phyloP scores from a whole-genome alignment of 495 filamentous ascomycete species.

The Talaromyces trachyspermus region DNA sequence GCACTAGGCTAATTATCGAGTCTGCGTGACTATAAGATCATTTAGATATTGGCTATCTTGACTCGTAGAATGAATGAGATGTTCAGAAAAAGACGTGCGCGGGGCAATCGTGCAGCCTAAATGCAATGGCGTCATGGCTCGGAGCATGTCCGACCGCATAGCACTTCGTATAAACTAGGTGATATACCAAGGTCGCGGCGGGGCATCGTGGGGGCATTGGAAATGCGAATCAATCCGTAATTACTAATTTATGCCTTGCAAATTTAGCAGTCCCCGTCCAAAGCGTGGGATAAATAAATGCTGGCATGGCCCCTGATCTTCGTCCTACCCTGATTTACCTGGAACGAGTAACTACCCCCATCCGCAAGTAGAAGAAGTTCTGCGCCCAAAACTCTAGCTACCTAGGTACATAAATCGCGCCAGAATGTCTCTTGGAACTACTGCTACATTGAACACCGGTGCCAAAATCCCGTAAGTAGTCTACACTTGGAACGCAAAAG shows the following conservation, averaged over 20 bases:
- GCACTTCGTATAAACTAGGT: neutral
- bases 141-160: neutral
- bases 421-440: conserved; percentile 43
- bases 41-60: too few species aligned
- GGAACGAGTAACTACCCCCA: neutral
- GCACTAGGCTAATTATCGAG: too few species aligned
- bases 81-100: too few species aligned
- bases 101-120: too few species aligned
- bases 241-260: too few species aligned
- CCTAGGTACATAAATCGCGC: neutral
- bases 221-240: neutral
- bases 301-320: too few species aligned
- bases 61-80: too few species aligned
- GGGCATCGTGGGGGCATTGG: neutral
- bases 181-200: neutral
- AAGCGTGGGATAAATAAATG: too few species aligned
- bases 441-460: conserved; percentile 36
- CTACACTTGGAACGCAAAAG: too few species aligned
- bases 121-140: neutral
- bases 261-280: neutral
- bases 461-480: conserved; percentile 36
- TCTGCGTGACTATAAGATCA: too few species aligned
- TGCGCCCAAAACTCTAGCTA: neutral
- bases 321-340: too few species aligned
- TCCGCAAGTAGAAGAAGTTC: too few species aligned